Percentiles rank a stretch among this genome's conserved stretches.
phyloP scores from a whole-genome alignment of 2,329 filamentous ascomycete genomes.

The Diaporthe citriasiana region DNA sequence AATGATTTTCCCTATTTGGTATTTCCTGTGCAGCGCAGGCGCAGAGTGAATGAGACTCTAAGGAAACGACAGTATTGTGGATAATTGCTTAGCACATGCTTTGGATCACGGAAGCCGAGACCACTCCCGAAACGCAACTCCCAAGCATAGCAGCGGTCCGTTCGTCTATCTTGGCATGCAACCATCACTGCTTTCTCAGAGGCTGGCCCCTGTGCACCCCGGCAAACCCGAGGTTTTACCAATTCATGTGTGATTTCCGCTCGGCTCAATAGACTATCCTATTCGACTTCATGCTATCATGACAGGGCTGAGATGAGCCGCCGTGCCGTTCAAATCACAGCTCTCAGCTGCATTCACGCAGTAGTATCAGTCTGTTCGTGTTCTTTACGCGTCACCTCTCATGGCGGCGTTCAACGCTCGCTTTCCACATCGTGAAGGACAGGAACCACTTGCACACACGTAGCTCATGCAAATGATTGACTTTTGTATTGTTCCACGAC shows the following conservation, averaged over 20 bases:
- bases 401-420: background rate
- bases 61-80: background rate
- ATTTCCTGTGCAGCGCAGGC: background rate
- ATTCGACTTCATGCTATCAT: conserved; percentile 3
- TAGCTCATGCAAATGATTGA: background rate
- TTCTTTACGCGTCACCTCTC: background rate
- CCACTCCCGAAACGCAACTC: conserved; percentile 17
- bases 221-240: conserved; percentile 27
- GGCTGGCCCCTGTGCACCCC: background rate
- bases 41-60: background rate
- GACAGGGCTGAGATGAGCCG: background rate
- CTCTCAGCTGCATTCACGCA: background rate
- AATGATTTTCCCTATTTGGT: background rate
- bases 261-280: background rate
- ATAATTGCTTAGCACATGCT: conserved; percentile 18
- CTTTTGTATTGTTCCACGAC: background rate
- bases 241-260: background rate
- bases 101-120: conserved; percentile 3
- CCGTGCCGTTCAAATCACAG: background rate
- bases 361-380: background rate
- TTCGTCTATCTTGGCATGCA: conserved; percentile 32
- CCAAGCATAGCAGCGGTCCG: conserved; percentile 17
- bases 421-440: background rate
- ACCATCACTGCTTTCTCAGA: background rate
- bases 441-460: too few species aligned